phyloP scores from a whole-genome alignment of 2,329 filamentous ascomycete genomes.

The Aureobasidium leucospermi region DNA sequence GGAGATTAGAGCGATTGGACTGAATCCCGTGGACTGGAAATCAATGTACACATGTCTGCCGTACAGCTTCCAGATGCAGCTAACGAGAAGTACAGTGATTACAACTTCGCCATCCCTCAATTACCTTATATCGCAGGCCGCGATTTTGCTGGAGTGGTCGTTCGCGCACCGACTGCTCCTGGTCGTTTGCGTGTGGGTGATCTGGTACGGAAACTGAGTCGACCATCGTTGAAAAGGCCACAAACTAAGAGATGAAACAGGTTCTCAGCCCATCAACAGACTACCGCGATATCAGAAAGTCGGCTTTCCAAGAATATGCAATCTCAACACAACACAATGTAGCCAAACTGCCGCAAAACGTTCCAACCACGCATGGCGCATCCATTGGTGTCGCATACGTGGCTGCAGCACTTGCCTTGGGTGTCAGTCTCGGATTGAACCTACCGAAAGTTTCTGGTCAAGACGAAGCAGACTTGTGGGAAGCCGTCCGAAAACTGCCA shows the following conservation, averaged over 20 bases:
- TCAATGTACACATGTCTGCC: constrained; percentile 49
- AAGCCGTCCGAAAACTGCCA: constrained; percentile 40
- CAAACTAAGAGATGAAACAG: neutral
- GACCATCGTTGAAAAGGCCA: neutral
- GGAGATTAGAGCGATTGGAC: constrained; percentile 56
- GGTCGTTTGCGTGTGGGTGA: constrained; percentile 52
- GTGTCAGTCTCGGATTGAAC: constrained; percentile 62
- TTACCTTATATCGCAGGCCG: constrained; percentile 63
- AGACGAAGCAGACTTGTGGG: constrained; percentile 49
- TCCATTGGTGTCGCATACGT: constrained; percentile 66
- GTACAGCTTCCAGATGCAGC: neutral
- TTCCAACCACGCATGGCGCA: constrained; percentile 50
- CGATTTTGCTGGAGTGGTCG: constrained; percentile 60
- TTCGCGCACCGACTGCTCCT: constrained; percentile 36
- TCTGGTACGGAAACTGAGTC: constrained; percentile 29
- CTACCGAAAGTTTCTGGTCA: constrained; percentile 40
- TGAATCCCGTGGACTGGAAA: constrained; percentile 75
- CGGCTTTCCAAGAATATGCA: constrained; percentile 63
- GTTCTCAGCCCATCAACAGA: constrained; percentile 64
- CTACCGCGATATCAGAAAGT: constrained; percentile 65
- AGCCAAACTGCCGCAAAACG: constrained; percentile 50
- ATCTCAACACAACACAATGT: constrained; percentile 59
- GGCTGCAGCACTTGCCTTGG: constrained; percentile 58
- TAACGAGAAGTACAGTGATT: constrained; percentile 45
- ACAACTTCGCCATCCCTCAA: constrained; percentile 60